These are phyloP conservation scores for Diversispora eburnea DNA, from an alignment of 192 early-diverging fungal species.

Conservation along the genomic window DNA sequence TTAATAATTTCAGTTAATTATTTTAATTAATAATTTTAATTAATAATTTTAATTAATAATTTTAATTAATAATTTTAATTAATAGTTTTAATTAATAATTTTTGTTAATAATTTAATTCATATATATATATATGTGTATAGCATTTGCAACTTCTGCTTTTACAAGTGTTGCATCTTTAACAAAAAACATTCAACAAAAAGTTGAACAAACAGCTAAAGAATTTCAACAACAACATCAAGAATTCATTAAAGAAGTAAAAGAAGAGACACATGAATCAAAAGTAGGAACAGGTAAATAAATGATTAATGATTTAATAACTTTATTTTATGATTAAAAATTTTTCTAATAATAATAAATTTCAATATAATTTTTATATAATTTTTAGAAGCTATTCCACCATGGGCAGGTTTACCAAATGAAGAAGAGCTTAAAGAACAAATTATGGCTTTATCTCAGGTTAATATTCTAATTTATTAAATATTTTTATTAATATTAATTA, in stretches of 20 bases:
- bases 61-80: neutral
- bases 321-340: neutral
- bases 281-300: constrained; percentile 37
- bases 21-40: too few relatives aligned
- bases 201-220: constrained; percentile 35
- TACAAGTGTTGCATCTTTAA: constrained; percentile 19
- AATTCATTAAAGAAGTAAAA: constrained; percentile 49
- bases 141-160: constrained; percentile 26
- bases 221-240: constrained; percentile 45
- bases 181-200: constrained; percentile 24
- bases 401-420: constrained; percentile 55
- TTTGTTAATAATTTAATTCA: neutral
- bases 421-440: constrained; percentile 45
- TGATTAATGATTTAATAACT: neutral
- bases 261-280: constrained; percentile 36
- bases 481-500: neutral
- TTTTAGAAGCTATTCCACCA: constrained; percentile 44
- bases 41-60: neutral
- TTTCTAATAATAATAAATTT: neutral
- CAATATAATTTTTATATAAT: neutral
- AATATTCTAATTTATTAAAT: neutral
- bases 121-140: neutral
- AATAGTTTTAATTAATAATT: neutral
- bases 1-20: neutral
- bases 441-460: constrained; percentile 51